Conservation (phyloP, 768 basidiomycete species). For the Leccinellum rugosiceps region DNA sequence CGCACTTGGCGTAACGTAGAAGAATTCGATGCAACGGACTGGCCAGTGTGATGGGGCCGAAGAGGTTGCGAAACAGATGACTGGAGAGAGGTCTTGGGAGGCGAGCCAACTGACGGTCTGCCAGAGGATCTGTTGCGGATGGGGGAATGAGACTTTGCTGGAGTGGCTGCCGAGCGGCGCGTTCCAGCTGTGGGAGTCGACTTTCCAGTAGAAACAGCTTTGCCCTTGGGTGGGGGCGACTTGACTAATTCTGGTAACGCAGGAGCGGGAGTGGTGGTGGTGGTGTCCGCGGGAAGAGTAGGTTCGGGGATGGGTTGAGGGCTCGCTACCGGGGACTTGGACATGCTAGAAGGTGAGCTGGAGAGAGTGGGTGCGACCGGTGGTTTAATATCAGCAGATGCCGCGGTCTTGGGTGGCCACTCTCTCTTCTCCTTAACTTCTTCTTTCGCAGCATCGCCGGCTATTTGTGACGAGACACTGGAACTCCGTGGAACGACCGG, state of each 20-base stretch:
- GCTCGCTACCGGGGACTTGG: constrained; percentile 20
- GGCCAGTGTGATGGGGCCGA: constrained; percentile 40
- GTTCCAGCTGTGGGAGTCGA: constrained; percentile 22
- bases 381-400: constrained; percentile 35
- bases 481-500: constrained; percentile 52
- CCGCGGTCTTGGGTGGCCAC: constrained; percentile 62
- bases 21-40: constrained; percentile 34
- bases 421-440: constrained; percentile 71
- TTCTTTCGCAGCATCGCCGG: constrained; percentile 62
- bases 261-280: constrained; percentile 21
- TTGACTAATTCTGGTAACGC: constrained; percentile 19
- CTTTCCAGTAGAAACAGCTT: constrained; percentile 15
- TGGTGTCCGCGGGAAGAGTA: constrained; percentile 13
- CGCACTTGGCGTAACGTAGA: constrained; percentile 28
- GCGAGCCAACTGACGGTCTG: constrained; percentile 23
- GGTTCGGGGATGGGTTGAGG: constrained; percentile 31
- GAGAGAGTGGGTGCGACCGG: constrained; percentile 35
- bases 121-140: constrained; percentile 13
- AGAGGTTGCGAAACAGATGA: constrained; percentile 38
- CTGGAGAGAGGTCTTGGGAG: constrained; percentile 31
- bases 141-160: constrained; percentile 32
- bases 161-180: constrained; percentile 15
- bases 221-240: constrained; percentile 21
- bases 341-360: constrained; percentile 25
- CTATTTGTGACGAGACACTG: constrained; percentile 63